phyloP scores from a whole-genome alignment of 257 asterid species.

The Paulownia fortunei region DNA sequence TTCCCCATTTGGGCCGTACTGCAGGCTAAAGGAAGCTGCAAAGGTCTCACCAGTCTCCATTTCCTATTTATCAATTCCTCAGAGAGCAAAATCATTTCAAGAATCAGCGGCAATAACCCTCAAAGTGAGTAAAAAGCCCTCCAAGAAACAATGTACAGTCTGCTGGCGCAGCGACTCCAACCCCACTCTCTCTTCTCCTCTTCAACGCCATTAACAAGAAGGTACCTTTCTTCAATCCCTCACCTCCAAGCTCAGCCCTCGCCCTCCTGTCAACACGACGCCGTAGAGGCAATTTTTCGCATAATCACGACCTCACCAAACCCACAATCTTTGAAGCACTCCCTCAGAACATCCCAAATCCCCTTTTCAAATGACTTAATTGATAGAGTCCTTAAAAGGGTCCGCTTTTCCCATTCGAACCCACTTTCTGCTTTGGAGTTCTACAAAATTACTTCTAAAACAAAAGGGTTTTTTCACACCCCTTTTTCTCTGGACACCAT shows the following conservation, averaged over 20 bases:
- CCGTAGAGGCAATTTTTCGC: conserved; percentile 56
- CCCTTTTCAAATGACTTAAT: conserved; percentile 63
- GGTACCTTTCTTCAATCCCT: conserved; percentile 40
- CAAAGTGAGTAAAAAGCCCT: neutral
- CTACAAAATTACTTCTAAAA: conserved; percentile 55
- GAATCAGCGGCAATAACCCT: neutral
- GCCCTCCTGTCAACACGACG: conserved; percentile 37
- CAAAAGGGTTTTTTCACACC: conserved; percentile 65
- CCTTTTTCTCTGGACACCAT: conserved; percentile 73
- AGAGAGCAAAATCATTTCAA: neutral
- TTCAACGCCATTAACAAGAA: conserved; percentile 27
- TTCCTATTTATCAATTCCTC: neutral
- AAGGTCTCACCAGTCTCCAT: neutral
- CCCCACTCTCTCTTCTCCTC: conserved; percentile 23
- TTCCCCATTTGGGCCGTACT: no score
- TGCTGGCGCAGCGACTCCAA: conserved; percentile 19
- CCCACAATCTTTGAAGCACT: conserved; percentile 55
- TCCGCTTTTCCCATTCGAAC: conserved; percentile 82
- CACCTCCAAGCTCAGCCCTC: conserved; percentile 28
- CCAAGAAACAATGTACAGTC: conserved; percentile 27
- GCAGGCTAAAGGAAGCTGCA: neutral
- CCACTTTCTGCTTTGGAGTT: conserved; percentile 75
- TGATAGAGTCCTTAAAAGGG: conserved; percentile 78
- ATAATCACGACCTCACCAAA: conserved; percentile 57
- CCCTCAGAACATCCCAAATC: conserved; percentile 61